Evolutionary conservation across 495 filamentous ascomycete genomes (phyloP), one percentile per base, ranked within the genome.

Genomic region (Aspergillus sparsus): DNA sequence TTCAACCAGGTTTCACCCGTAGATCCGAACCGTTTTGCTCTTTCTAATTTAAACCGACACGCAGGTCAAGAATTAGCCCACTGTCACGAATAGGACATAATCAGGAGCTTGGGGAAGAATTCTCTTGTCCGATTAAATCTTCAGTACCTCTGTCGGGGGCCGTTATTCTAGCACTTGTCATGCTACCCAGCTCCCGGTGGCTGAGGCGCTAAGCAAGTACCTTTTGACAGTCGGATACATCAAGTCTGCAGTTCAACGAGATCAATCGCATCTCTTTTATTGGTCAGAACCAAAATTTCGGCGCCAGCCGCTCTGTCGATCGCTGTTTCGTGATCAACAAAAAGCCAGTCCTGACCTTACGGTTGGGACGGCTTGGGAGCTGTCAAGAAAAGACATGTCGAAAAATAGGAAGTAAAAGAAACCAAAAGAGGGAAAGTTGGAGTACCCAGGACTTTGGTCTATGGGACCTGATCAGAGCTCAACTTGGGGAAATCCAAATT

Each of bases 191-290:
- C 49, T 13, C 49, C 49, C 21, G 32, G 52, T 54, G 52, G 52
- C 35, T 42, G 52, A 21, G 21, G 18, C 52, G 52, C 52, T 41
- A 54, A 42, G 18, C 27, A 54, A 42, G 18, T 3, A 16, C 35
- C 36, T 1, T 54, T 42, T 54, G 52, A 54, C 52, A 54, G 34
- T 54, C 42, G 21, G 52, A 54, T 54, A 54, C 52, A 54, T 54
- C 52, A 41, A 31, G 10, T 21, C 36, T n/a, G 52, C 35, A 16
- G 9, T 6, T 12, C 52, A 42, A 41, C 5, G 13, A 16, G 33
- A 37, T 53, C 35, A 53, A 37, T 53, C 33, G 50, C 7, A 8
- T 16, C 33, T 35, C 6, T 53, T 3, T 15, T n/a, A 53, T 53
- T 46, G 51, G 51, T 6, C 12, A 12, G 21, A 6, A 34, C 32